A percentile compares a stretch with the other conserved stretches of the same genome.
Conservation (phyloP, 2,329 filamentous ascomycete genomes). For the Teratosphaeria zuluensis region DNA sequence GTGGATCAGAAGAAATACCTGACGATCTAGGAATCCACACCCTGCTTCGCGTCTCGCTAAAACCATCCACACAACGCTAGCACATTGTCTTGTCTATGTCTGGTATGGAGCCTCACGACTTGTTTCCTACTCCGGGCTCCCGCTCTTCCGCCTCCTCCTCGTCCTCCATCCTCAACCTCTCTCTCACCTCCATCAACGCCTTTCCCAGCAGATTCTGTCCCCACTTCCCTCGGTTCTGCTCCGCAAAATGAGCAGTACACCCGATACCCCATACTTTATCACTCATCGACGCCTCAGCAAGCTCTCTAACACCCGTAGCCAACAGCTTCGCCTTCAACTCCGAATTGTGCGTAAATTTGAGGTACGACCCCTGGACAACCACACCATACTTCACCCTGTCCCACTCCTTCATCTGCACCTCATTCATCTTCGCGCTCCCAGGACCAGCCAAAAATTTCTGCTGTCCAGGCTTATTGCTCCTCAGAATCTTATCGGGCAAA, state of each 20-base stretch:
- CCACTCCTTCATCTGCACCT: neutral
- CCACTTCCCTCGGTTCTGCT: slow-evolving; percentile 41
- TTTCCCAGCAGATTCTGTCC: slow-evolving; percentile 55
- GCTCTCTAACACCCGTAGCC: slow-evolving; percentile 47
- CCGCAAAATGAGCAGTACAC: slow-evolving; percentile 43
- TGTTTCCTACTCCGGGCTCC: too few species aligned
- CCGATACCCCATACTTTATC: slow-evolving; percentile 60
- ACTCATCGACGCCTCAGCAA: slow-evolving; percentile 48
- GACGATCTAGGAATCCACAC: too few species aligned
- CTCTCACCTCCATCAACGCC: slow-evolving; percentile 50
- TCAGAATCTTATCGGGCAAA: neutral
- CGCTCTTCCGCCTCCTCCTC: neutral
- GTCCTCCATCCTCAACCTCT: slow-evolving; percentile 37
- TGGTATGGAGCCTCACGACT: too few species aligned
- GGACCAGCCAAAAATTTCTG: neutral
- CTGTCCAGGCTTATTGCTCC: neutral
- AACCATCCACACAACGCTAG: too few species aligned
- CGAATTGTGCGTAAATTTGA: slow-evolving; percentile 44
- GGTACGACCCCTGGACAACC: slow-evolving; percentile 46
- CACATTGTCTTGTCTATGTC: too few species aligned
- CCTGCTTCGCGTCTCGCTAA: too few species aligned
- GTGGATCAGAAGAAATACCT: too few species aligned
- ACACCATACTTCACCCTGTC: slow-evolving; percentile 39
- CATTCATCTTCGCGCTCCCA: neutral
- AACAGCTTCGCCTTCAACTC: slow-evolving; percentile 41